Evolutionary conservation across 352 stramenopile genomes (phyloP), one percentile per base, ranked within the genome.

Genomic region (Phytophthora cryptogea): DNA sequence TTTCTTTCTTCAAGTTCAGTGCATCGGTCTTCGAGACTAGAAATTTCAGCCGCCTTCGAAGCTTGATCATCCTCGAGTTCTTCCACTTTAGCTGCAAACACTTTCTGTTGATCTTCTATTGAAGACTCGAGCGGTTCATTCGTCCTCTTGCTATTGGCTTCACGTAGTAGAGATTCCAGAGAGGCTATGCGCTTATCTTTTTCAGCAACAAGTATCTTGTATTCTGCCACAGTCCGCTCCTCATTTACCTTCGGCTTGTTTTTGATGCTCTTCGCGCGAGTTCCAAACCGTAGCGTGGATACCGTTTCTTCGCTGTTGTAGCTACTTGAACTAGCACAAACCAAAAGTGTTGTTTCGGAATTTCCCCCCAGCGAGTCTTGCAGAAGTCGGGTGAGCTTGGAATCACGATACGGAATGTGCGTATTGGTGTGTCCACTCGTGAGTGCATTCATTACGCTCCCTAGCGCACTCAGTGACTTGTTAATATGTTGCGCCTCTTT

Each of bases 401-500:
- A 96, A 66, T 97, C 87, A 20, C 89, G 80, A 55, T 96, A 97
- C 31, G 92, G 92, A 30, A 98, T 90, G 61, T 97, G 92, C 42
- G 97, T 88, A 35, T 97, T 84, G 44, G 84, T 70, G 39, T 95
- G 76, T 11, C 86, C 83, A 23, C 76, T 88, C 10, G 80, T 94
- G 20, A 98, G 74, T 17, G 92, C 92, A 30, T 90, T 90, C 62
- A 97, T 97, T 11, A 96, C 89, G 59, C 90, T 90, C 8, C 90
- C 90, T 9, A 97, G 71, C 5, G 91, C 92, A 39, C 75, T 95
- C 6, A 98, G 71, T 14, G 72, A 91, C 59, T 94, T 97, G 74
- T 97, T 98, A 64, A 98, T 98, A 52, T 85, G 75, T 57, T 94
- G 80, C 4, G 88, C 86, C 43, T 96, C 88, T 52, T 92, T 85